Conservation (phyloP, 73 alveolate genomes). For the Paramecium sonneborni region DNA sequence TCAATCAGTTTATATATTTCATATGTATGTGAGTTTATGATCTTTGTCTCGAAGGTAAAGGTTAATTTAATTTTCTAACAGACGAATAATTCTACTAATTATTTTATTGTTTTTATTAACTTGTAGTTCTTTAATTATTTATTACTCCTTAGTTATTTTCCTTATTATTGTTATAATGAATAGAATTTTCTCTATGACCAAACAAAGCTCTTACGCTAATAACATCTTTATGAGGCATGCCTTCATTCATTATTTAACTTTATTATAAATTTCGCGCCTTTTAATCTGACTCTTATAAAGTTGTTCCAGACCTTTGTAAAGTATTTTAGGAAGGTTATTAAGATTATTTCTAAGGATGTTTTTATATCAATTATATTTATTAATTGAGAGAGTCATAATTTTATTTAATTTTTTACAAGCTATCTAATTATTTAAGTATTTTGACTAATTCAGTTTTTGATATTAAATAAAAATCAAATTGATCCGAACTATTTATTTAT, state of each 20-base stretch:
- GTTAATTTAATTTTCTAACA: background rate
- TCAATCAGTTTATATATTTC: background rate
- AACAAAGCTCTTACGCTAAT: slow-evolving; percentile 9
- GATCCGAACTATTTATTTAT: background rate
- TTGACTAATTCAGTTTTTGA: background rate
- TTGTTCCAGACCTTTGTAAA: background rate
- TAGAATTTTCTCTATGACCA: background rate
- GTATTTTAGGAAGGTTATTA: background rate
- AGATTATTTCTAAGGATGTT: background rate
- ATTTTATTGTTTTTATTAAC: background rate
- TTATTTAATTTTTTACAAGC: background rate
- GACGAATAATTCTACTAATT: background rate
- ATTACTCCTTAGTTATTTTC: background rate
- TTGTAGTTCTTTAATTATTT: background rate
- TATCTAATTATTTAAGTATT: background rate
- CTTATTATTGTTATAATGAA: background rate
- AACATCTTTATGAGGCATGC: slow-evolving; percentile 14
- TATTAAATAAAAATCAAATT: background rate
- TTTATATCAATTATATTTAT: background rate
- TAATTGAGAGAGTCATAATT: background rate
- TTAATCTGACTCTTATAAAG: background rate
- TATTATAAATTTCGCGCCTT: background rate
- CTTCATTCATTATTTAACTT: slow-evolving; percentile 25
- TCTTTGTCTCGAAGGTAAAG: slow-evolving; percentile 10
- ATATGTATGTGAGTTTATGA: background rate